A percentile compares a stretch with the other conserved stretches of the same genome.
Evolutionary conservation across 2,329 filamentous ascomycete genomes (phyloP).

Genomic region (Shiraia bambusicola): DNA sequence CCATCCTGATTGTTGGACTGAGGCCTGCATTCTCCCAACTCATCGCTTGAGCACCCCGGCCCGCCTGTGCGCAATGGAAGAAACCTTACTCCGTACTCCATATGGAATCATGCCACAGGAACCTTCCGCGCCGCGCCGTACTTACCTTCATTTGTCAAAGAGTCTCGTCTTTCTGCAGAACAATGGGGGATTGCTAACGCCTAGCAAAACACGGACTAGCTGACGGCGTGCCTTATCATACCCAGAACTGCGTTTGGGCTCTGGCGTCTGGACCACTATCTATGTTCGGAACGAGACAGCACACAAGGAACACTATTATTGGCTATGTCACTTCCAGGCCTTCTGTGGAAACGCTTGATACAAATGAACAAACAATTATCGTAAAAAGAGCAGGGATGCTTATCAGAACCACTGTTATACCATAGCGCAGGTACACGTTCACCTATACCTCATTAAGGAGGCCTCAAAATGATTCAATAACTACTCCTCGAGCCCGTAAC

Average conservation of each 20-base stretch:
- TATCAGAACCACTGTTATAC: too few relatives aligned
- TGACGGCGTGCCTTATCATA: conserved; percentile 32
- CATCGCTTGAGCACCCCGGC: too few relatives aligned
- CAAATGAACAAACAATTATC: conserved; percentile 17
- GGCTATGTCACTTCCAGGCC: too few relatives aligned
- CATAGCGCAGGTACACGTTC: conserved; percentile 25
- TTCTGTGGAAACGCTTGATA: too few relatives aligned
- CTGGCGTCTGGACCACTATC: conserved; percentile 13
- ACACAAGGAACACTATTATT: conserved; percentile 15
- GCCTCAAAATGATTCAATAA: conserved; percentile 29
- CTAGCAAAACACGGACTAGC: conserved; percentile 18
- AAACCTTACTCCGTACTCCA: background rate
- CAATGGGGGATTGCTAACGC: conserved; percentile 28
- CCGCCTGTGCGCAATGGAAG: too few relatives aligned
- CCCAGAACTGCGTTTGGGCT: conserved; percentile 12
- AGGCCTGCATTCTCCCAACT: too few relatives aligned
- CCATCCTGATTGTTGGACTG: background rate
- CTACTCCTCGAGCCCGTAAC: conserved; percentile 26
- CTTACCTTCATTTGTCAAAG: conserved; percentile 4
- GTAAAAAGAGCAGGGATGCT: conserved; percentile 28
- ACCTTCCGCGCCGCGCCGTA: background rate
- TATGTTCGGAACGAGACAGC: conserved; percentile 6
- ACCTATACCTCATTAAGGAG: conserved; percentile 19
- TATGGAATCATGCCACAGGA: background rate
- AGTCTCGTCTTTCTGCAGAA: conserved; percentile 17